Evolutionary conservation across 2,329 filamentous ascomycete species (phyloP).

Genomic region (Xylaria multiplex): DNA sequence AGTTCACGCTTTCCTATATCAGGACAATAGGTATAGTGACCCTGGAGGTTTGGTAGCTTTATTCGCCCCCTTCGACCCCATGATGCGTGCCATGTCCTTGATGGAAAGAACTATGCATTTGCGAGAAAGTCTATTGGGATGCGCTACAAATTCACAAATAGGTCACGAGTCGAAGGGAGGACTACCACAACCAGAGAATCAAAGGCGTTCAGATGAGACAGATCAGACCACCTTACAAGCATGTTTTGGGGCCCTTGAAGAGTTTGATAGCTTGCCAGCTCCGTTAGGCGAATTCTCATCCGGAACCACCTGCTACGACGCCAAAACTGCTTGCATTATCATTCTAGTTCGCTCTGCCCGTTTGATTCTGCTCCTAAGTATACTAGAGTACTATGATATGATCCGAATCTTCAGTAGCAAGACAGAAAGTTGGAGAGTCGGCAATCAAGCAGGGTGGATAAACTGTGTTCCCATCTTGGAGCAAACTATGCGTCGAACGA

Average conservation of each 20-base stretch:
- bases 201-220: neutral
- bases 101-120: constrained; percentile 31
- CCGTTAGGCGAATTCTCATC: constrained; percentile 29
- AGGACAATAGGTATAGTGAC: constrained; percentile 34
- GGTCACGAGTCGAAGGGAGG: neutral
- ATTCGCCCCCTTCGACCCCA: constrained; percentile 28
- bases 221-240: constrained; percentile 26
- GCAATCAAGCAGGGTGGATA: constrained; percentile 30
- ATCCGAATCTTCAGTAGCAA: constrained; percentile 12
- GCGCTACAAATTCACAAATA: neutral
- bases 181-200: neutral
- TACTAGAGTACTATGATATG: constrained; percentile 36
- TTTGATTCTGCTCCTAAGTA: constrained; percentile 32
- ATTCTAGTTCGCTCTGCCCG: constrained; percentile 34
- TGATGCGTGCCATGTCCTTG: constrained; percentile 36
- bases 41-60: constrained; percentile 30
- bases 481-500: constrained; percentile 21
- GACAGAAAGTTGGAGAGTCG: constrained; percentile 19
- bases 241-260: constrained; percentile 31
- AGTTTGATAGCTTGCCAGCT: constrained; percentile 35
- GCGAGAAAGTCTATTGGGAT: constrained; percentile 27
- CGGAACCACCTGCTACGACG: constrained; percentile 22
- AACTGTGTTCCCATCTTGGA: constrained; percentile 30
- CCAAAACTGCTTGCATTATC: constrained; percentile 36
- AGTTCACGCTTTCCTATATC: constrained; percentile 31